Evolutionary conservation across 106 monocot species (phyloP).

Genomic region (Acorus calamus): DNA sequence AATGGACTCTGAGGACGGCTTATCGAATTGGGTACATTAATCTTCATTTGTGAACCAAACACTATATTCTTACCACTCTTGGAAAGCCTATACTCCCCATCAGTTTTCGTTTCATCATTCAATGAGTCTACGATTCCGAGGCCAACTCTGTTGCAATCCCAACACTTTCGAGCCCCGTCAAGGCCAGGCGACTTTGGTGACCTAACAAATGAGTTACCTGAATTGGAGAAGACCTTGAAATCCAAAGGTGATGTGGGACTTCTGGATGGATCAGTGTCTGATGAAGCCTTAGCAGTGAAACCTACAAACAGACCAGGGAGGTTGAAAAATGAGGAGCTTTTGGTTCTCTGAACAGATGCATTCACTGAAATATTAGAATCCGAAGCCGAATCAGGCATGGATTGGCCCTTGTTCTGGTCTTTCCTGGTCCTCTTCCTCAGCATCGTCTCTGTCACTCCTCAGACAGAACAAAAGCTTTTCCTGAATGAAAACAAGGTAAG

Average conservation of each 20-base stretch:
- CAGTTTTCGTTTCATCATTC: slow-evolving; percentile 1
- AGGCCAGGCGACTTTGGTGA: slow-evolving; percentile 8
- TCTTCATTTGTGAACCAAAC: slow-evolving; percentile 18
- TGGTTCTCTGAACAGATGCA: slow-evolving; percentile 9
- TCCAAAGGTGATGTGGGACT: slow-evolving; percentile 26
- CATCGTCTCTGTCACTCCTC: slow-evolving; percentile 16
- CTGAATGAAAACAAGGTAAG: too few relatives aligned
- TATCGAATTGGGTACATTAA: slow-evolving; percentile 1
- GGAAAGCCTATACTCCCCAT: not conserved
- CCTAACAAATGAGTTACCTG: slow-evolving; percentile 7
- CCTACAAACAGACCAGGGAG: slow-evolving; percentile 21
- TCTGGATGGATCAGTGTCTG: slow-evolving; percentile 12
- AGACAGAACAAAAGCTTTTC: too few relatives aligned
- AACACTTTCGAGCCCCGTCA: slow-evolving; percentile 17
- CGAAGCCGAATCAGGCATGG: slow-evolving; percentile 7
- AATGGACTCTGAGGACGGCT: not conserved
- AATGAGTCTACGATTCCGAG: slow-evolving; percentile 21
- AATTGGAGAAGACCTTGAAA: slow-evolving; percentile 16
- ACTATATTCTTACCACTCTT: slow-evolving; percentile 11
- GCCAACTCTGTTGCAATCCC: slow-evolving; percentile 21
- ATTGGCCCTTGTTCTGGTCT: slow-evolving; percentile 21
- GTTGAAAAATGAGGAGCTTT: slow-evolving; percentile 38
- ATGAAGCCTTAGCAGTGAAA: slow-evolving; percentile 4
- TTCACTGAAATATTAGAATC: slow-evolving; percentile 13
- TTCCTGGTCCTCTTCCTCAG: slow-evolving; percentile 41